Evolutionary conservation across 2,329 filamentous ascomycete species (phyloP), one percentile per base, ranked within the genome.

Genomic region (Ascochyta fabae): DNA sequence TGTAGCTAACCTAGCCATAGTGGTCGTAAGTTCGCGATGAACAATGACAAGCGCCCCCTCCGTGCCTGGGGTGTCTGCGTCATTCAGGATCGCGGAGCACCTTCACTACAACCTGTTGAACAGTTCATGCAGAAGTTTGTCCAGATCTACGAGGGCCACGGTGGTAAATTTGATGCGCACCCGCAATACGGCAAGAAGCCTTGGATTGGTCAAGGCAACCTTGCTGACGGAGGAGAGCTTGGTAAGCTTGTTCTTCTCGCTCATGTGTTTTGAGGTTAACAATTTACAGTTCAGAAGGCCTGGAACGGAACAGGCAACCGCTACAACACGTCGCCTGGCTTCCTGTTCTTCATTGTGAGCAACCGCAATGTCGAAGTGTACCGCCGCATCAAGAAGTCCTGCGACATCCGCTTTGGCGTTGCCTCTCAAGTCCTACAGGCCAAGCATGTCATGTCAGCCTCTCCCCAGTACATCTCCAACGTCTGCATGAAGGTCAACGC

Each of bases 401-500:
- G 86, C 58, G 95, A 99, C 65, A 94, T 91, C 69, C 88, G 91
- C 31, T 93, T 87, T 61, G 92, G 89, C n/a, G 84, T 93, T 13
- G 82, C 92, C 0, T 91, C 92, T 0, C 95, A 98, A 72, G 89
- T 93, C 59, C 71, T 98, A n/a, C 88, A 92, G 62, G 79, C 81
- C 2, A 78, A 78, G 0, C 89, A 96, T 56, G 90, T 94, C 0
- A 67, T 78, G 34, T 89, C 88, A 71, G 85, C 84, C 15, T 86
- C 89, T 22, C 83, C 83, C 0, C 95, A 99, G 68, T 98, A 98
- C 76, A 89, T 91, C 68, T 95, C 91, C 1, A 99, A 99, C 59
- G 92, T 99, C 0, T 85, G 87, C 61, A 95, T 99, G 91, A 99
- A 99, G 79, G 87, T 99, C 62, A 98, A 99, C 67, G 90, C 91